A percentile compares a stretch with the other conserved stretches of the same genome.
Evolutionary conservation across 768 basidiomycete species (phyloP).

Genomic region (Panellus pusillus): DNA sequence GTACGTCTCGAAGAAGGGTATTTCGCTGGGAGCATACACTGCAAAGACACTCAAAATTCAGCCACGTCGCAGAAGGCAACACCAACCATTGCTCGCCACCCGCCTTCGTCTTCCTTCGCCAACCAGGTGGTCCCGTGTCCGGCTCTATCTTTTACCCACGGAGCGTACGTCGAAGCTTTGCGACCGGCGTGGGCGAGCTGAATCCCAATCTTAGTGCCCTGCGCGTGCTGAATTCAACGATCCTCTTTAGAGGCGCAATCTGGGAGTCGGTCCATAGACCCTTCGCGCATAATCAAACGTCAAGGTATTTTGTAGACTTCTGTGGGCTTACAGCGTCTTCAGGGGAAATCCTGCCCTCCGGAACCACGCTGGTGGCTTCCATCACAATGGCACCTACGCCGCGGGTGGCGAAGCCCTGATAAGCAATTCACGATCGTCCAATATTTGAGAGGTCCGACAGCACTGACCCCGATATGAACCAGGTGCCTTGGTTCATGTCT

Average conservation of each 20-base stretch:
- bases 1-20: slow-evolving; percentile 54
- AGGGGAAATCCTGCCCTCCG: slow-evolving; percentile 76
- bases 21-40: slow-evolving; percentile 64
- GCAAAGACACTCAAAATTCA: neutral
- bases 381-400: slow-evolving; percentile 70
- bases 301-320: neutral
- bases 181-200: slow-evolving; percentile 76
- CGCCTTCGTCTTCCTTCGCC: slow-evolving; percentile 51
- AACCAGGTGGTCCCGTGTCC: slow-evolving; percentile 34
- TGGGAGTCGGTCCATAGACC: slow-evolving; percentile 80
- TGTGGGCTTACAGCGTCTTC: slow-evolving; percentile 60
- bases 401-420: slow-evolving; percentile 62
- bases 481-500: slow-evolving; percentile 46
- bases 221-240: slow-evolving; percentile 75
- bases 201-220: slow-evolving; percentile 71
- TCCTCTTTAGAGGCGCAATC: slow-evolving; percentile 64
- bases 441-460: neutral
- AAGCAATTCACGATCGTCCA: neutral
- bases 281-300: slow-evolving; percentile 25
- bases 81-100: slow-evolving; percentile 66
- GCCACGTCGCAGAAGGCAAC: neutral
- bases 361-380: slow-evolving; percentile 73
- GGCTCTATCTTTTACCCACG: slow-evolving; percentile 55
- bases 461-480: slow-evolving; percentile 67
- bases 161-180: slow-evolving; percentile 70